Conservation (phyloP, 192 early-diverging fungal species). For the Podila verticillata region DNA sequence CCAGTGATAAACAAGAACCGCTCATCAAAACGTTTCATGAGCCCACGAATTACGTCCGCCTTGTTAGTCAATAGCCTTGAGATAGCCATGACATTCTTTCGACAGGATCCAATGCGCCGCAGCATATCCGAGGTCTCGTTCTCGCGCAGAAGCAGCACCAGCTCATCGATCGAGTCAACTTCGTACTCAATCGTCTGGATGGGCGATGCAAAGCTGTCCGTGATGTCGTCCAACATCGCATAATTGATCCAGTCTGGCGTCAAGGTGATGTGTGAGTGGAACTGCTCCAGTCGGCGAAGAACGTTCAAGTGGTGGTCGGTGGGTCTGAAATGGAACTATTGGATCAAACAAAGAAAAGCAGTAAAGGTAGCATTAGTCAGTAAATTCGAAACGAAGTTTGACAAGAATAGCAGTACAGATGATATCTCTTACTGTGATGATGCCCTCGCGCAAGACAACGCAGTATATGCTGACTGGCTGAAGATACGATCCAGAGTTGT, state of each 20-base stretch:
- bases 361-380: not conserved
- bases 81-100: conserved; percentile 76
- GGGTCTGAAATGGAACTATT: conserved; percentile 84
- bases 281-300: conserved; percentile 82
- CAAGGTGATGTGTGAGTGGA: conserved; percentile 85
- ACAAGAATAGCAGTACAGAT: not conserved
- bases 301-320: conserved; percentile 87
- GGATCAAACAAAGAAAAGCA: not conserved
- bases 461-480: conserved; percentile 76
- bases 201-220: conserved; percentile 90
- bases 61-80: conserved; percentile 76
- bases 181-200: conserved; percentile 91
- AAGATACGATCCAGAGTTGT: conserved; percentile 67
- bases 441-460: conserved; percentile 73
- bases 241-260: conserved; percentile 98
- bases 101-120: conserved; percentile 75
- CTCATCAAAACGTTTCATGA: conserved; percentile 76
- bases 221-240: conserved; percentile 94
- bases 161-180: conserved; percentile 95
- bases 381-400: not conserved
- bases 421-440: conserved; percentile 65
- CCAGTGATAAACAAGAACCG: conserved; percentile 51
- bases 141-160: conserved; percentile 92
- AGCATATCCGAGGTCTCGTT: conserved; percentile 88
- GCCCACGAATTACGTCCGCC: conserved; percentile 76